Percentiles rank a stretch among this genome's conserved stretches.
These are phyloP conservation scores for Knufia fluminis DNA, from an alignment of 2,329 filamentous ascomycete genomes.

Conservation along the genomic window DNA sequence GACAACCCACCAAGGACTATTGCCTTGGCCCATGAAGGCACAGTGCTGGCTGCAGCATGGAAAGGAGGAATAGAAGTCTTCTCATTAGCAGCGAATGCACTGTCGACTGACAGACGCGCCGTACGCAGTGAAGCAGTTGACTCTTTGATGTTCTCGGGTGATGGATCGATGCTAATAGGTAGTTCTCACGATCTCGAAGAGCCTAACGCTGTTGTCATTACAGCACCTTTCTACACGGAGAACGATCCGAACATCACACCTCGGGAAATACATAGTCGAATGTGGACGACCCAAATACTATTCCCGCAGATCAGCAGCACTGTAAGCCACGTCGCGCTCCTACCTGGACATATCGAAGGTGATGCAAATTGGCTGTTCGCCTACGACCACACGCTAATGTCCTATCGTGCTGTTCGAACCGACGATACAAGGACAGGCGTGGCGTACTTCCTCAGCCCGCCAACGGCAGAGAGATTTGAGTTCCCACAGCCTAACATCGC, in stretches of 20 bases:
- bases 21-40: conserved; percentile 69
- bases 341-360: conserved; percentile 41
- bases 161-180: conserved; percentile 69
- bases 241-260: conserved; percentile 40
- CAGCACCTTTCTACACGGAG: conserved; percentile 67
- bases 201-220: conserved; percentile 65
- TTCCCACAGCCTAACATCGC: conserved; percentile 59
- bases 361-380: conserved; percentile 70
- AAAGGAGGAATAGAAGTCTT: conserved; percentile 83
- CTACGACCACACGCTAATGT: conserved; percentile 67
- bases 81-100: conserved; percentile 55
- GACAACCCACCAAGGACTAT: conserved; percentile 72
- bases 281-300: conserved; percentile 79
- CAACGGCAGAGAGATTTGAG: conserved; percentile 35
- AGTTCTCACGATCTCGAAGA: conserved; percentile 58
- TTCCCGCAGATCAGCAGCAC: conserved; percentile 73
- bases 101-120: conserved; percentile 59
- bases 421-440: conserved; percentile 67
- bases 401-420: conserved; percentile 66
- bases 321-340: conserved; percentile 65
- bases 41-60: conserved; percentile 75
- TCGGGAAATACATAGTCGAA: conserved; percentile 56
- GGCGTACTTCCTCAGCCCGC: conserved; percentile 68
- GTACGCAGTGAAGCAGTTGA: conserved; percentile 74
- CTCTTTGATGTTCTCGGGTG: conserved; percentile 62